Conservation (phyloP, 148 eudicot genomes). For the Tetragonia tetragonoides region DNA sequence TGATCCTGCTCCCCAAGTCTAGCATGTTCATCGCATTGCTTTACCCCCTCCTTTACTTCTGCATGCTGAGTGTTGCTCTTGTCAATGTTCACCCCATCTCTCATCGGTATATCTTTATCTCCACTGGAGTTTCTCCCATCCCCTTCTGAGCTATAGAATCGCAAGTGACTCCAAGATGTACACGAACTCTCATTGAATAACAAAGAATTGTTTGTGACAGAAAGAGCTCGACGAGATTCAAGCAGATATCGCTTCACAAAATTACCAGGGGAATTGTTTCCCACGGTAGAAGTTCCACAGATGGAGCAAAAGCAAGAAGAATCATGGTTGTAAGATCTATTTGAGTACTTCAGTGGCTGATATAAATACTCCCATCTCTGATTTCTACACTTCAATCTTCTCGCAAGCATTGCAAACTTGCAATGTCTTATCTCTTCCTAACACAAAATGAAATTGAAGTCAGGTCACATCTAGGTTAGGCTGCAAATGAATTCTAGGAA, state of each 20-base stretch:
- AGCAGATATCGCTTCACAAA: slow-evolving; percentile 35
- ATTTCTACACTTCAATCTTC: slow-evolving; percentile 52
- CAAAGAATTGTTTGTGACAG: slow-evolving; percentile 20
- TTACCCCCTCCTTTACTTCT: slow-evolving; percentile 28
- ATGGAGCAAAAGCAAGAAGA: slow-evolving; percentile 24
- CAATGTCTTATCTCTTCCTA: slow-evolving; percentile 42
- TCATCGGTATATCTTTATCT: slow-evolving; percentile 49
- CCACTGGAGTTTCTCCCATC: slow-evolving; percentile 81
- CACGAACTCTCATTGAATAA: slow-evolving; percentile 33
- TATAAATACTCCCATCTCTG: slow-evolving; percentile 53
- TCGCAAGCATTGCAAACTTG: slow-evolving; percentile 66
- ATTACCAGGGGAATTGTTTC: slow-evolving; percentile 26
- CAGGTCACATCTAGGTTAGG: not conserved
- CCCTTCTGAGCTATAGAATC: slow-evolving; percentile 78
- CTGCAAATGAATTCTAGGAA: not conserved
- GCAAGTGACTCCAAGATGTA: slow-evolving; percentile 31
- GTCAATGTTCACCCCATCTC: slow-evolving; percentile 42
- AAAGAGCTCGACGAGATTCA: slow-evolving; percentile 26
- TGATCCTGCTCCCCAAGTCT: slow-evolving; percentile 89
- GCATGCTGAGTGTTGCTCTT: slow-evolving; percentile 36
- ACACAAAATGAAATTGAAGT: not conserved
- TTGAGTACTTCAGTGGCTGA: slow-evolving; percentile 39
- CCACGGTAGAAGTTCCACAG: slow-evolving; percentile 25
- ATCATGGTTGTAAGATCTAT: slow-evolving; percentile 33
- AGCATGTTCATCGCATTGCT: slow-evolving; percentile 69